Base-by-base conservation (phyloP, 441 rosid species). In the Croton setiger region DNA sequence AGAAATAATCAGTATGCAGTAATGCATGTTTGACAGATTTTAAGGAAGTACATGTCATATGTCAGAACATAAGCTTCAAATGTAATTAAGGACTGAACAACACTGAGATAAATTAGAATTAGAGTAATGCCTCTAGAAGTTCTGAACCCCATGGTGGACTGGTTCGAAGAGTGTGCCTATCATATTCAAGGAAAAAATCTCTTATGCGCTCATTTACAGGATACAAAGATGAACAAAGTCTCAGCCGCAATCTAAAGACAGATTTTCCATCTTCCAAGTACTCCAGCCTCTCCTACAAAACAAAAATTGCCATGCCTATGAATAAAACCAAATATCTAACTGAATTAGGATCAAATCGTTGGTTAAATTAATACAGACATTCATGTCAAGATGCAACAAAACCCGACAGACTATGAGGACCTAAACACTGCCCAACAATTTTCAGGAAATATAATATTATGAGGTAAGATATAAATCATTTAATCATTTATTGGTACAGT, bases 101-200 rank as follows among this genome's bases (percentile, higher is more conserved):
- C 43, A 61, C 63, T 44, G 7, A 54, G 61, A 59, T 72, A 47
- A 18, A 17, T 48, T 35, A 72, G 15, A 59, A 56, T 65, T 35
- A 69, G 27, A 77, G 69, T 55, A 65, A 44, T 86, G 93, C 99
- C 97, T 96, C 98, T 76, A 96, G 84, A 78, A 96, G 98, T 88
- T 93, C 99, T 58, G 99, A 96, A 72, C 98, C 98, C 99, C 99
- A 96, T 59, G 98, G 99, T 56, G 99, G 89, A 71, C 86, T 96
- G 68, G 99, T 87, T 78, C 95, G 94, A 74, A 93, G 94, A 70
- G 97, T 89, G 85, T 93, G 99, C 74, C 97, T 86, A 81, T 96
- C 99, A 84, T 96, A 96, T 78, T 96, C 99, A 75, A 96, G 92
- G 74, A 95, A 96, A 81, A 96, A 96, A 82, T 96, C 99, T 75